These are phyloP conservation scores for Dimargaris cristalligena DNA, from an alignment of 192 early-diverging fungal species.

Conservation along the genomic window DNA sequence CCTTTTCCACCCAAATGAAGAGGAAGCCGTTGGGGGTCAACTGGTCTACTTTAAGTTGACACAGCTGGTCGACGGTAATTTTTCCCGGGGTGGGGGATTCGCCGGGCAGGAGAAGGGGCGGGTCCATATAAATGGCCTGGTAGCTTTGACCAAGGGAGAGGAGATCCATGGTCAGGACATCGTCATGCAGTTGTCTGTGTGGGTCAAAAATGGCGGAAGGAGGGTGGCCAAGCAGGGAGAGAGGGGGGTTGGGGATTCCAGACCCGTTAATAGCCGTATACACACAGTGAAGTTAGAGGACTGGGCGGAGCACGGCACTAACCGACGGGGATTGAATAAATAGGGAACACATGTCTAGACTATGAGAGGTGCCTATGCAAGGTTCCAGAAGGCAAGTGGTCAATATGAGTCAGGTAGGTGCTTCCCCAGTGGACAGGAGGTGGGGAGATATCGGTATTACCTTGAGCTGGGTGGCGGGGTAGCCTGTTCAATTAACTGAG, in stretches of 20 bases:
- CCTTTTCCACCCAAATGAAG: slow-evolving; percentile 92
- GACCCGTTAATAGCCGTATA: no score
- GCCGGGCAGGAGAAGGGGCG: slow-evolving; percentile 56
- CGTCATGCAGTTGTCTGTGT: neutral
- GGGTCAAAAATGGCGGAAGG: neutral
- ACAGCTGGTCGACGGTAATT: slow-evolving; percentile 47
- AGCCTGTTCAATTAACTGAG: slow-evolving; percentile 20
- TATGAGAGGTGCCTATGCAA: no score
- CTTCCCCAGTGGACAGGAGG: no score
- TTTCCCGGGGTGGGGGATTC: slow-evolving; percentile 38
- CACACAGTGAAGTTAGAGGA: no score
- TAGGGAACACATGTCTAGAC: no score
- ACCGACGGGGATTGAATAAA: no score
- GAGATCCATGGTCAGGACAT: slow-evolving; percentile 16
- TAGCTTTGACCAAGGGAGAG: slow-evolving; percentile 47
- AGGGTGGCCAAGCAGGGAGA: neutral
- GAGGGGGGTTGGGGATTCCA: no score
- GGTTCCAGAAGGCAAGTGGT: no score
- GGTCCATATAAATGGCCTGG: slow-evolving; percentile 83
- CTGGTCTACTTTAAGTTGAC: slow-evolving; percentile 16
- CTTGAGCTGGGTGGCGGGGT: slow-evolving; percentile 17
- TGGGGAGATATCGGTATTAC: no score
- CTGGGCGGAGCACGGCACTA: no score
- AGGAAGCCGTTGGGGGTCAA: slow-evolving; percentile 69
- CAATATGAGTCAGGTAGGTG: no score